A percentile compares a stretch with the other conserved stretches of the same genome.
Evolutionary conservation across 176 grass and related monocot genomes (phyloP).

Genomic region (Rhynchospora tenuis): DNA sequence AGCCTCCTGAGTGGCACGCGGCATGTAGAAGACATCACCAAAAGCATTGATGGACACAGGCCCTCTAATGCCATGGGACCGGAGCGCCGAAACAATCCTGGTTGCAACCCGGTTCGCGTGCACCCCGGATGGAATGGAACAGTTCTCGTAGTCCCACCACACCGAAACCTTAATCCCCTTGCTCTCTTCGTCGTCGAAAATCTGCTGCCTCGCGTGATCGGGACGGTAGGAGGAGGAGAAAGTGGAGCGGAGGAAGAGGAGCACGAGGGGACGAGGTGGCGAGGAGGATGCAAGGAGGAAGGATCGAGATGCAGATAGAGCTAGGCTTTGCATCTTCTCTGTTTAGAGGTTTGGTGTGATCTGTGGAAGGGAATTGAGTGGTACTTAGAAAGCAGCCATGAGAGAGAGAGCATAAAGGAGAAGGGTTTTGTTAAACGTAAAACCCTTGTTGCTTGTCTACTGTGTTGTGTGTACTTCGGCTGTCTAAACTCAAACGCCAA

Average conservation of each 20-base stretch:
- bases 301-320: background rate
- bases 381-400: background rate
- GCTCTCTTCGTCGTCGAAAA: slow-evolving; percentile 24
- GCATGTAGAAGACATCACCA: slow-evolving; percentile 59
- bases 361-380: background rate
- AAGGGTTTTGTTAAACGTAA: slow-evolving; percentile 12
- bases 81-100: slow-evolving; percentile 58
- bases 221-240: background rate
- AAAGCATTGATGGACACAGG: slow-evolving; percentile 81
- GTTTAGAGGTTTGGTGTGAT: background rate
- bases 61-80: slow-evolving; percentile 58
- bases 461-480: background rate
- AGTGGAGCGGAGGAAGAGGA: background rate
- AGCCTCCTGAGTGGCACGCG: slow-evolving; percentile 53
- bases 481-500: background rate
- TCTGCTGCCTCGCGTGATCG: slow-evolving; percentile 17
- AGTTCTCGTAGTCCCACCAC: slow-evolving; percentile 99
- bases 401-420: background rate
- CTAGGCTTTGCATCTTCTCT: slow-evolving; percentile 14
- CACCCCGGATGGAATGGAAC: slow-evolving; percentile 43
- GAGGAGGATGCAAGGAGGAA: slow-evolving; percentile 2
- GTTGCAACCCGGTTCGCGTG: slow-evolving; percentile 50
- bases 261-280: background rate
- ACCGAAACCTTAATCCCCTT: slow-evolving; percentile 64
- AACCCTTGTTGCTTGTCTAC: background rate